Base-by-base conservation (phyloP, 805 yeast species). In the Yarrowia osloensis region DNA sequence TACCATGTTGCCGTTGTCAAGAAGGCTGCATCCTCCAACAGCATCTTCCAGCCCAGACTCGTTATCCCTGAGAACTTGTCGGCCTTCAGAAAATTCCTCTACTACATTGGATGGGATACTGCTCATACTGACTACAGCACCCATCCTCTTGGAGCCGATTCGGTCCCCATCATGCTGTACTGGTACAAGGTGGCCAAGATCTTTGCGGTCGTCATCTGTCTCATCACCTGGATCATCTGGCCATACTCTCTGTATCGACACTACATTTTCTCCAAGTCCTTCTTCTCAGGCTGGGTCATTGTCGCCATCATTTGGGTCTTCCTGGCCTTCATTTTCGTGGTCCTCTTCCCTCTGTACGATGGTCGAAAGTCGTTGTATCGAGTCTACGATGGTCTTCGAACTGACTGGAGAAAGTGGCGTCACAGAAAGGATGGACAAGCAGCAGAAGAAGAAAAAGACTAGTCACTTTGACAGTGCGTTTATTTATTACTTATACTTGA, bases 191-290 rank as follows among this genome's bases (percentile, higher is more conserved):
- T 69, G 28, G 69, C 70, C 33, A 33, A 46, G 49, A 40, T 69
- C 26, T 65, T 52, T 31, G 57, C 65, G 0, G 54, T 69, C 5
- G 39, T 69, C 11, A 69, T 69, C 71, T 85, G 89, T 15, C 71
- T 88, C 12, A 81, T 87, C 61, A 78, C 89, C 54, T 77, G 89
- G 40, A 81, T 89, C 26, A 73, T 89, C 37, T 90, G 92, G 91
- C 95, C 95, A 73, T 87, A 88, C 89, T 94, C 95, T 70, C 85
- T 89, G 89, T 89, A 86, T 74, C 75, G 87, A 12, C 81, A 82
- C 3, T 90, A 90, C 73, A 79, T 90, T 50, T 90, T 89, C 76
- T 83, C 88, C 59, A 86, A 83, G 74, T 76, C 75, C 59, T 88
- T 89, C 77, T 90, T 89, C 75, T 87, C 91, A 15, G 95, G 95